Base-by-base conservation (phyloP, 768 basidiomycete genomes). In the Jaapia argillacea region DNA sequence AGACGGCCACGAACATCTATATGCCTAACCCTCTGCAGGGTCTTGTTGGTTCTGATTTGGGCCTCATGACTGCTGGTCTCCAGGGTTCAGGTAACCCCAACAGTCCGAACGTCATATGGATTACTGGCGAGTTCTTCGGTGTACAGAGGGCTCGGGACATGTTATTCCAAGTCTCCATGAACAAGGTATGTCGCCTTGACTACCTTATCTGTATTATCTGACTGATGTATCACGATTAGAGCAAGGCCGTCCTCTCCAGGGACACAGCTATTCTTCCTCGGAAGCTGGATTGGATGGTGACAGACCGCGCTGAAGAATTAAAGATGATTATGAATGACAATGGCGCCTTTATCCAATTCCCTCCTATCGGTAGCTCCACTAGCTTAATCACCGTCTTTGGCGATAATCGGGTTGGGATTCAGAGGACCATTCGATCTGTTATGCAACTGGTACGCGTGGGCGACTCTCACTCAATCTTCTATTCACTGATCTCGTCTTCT, bases 261-360 rank as follows among this genome's bases (percentile, higher is more conserved):
- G 93, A 99, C 58, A 91, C 89, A 13, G 88, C 91, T 4, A 85
- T 97, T 44, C 74, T 96, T 20, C 94, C 94, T 45, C 84, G 94
- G 49, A 99, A 99, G 61, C 72, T 99, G 48, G 94, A 99, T 56
- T 97, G 94, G 93, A 85, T 99, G 78, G 78, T 96, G 43, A 88
- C 86, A n/a, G 90, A 99, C 61, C 81, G 87, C n/a, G 69, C 85
- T 7, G 93, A 97, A 23, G 94, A 98, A 49, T 68, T 99, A 55
- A 90, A 82, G 63, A 72, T 80, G 4, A 77, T 92, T 58, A 97
- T 96, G 92, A 80, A 77, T 52, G 94, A 99, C 67, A 97, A 97
- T 50, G 91, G 89, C 5, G 94, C 93, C 4, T 97, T 85, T 58
- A 85, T 99, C 49, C 85, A 91, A 55, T 88, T 96, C 53, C 92